Evolutionary conservation across 108 stramenopile genomes (phyloP).

Genomic region (Epipyxis sp.): DNA sequence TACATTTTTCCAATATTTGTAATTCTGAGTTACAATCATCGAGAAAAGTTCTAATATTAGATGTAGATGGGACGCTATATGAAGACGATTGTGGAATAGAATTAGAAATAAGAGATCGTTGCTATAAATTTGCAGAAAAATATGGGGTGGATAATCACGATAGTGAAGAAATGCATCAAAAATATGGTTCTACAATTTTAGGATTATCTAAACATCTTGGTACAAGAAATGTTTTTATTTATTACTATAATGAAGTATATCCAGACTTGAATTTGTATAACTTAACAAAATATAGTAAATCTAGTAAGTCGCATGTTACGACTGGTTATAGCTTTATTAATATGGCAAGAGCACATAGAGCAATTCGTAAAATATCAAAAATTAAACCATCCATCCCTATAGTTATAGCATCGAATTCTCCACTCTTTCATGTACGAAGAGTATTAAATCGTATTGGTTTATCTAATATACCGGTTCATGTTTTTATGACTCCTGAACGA

Average conservation of each 20-base stretch:
- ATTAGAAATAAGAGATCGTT: not conserved
- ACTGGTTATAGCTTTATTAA: not conserved
- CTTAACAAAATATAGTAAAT: not conserved
- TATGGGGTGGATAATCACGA: too few relatives aligned
- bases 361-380: not conserved
- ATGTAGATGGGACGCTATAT: not conserved
- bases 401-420: not conserved
- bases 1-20: too few relatives aligned
- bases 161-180: too few relatives aligned
- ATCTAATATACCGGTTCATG: not conserved
- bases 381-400: not conserved
- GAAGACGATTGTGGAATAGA: not conserved
- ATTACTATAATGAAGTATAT: not conserved
- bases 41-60: not conserved
- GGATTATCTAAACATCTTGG: not conserved
- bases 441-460: not conserved
- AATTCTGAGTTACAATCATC: too few relatives aligned
- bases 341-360: not conserved
- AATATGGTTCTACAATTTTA: not conserved
- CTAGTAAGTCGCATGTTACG: not conserved
- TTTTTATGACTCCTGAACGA: not conserved
- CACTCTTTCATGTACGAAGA: not conserved
- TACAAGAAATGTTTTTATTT: not conserved
- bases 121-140: not conserved
- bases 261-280: not conserved